Base-by-base conservation (phyloP, 495 filamentous ascomycete genomes). In the Xeromyces bisporus region DNA sequence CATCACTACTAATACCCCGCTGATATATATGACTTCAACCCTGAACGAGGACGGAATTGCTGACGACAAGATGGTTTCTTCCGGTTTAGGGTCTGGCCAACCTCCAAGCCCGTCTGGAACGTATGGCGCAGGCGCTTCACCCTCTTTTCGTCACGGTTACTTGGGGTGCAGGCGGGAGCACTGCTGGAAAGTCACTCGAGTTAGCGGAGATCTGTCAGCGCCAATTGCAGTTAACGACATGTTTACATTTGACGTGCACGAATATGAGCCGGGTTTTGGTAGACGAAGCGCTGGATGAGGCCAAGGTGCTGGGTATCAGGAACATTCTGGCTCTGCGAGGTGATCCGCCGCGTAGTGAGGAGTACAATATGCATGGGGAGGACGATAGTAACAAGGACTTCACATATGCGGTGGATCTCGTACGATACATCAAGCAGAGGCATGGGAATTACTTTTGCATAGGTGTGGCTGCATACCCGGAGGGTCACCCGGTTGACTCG, bases 401-500 rank as follows among this genome's bases (percentile, higher is more conserved):
- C 47, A 73, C 64, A 23, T 93, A 81, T 64, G 91, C 89, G 0
- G 67, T 82, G 33, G 91, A 97, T 56, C 59, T 97, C 23, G 85
- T 96, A 28, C 66, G 67, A 36, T 93, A 97, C 50, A 96, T 97
- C 45, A 64, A 70, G 43, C 69, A 78, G 49, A 66, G 67, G 18
- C 72, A 96, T 48, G 85, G 85, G 0, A 80, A 94, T 50, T 94
- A 93, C 55, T 97, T 97, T 60, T 96, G 91, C 52, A 68, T 97
- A 37, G 89, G 89, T 36, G 89, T 93, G 8, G 89, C 89, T 10
- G 75, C 75, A 12, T 97, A 96, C 45, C 89, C 89, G 1, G 89
- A 97, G 53, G 89, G 89, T 16, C 89, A 97, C 53, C 75, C 85
- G n/a, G 84, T 87, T 48, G 83, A 91, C 47, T 75, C 75, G 23